Conservation (phyloP, 306 rosid genomes). For the Castanea mollissima region DNA sequence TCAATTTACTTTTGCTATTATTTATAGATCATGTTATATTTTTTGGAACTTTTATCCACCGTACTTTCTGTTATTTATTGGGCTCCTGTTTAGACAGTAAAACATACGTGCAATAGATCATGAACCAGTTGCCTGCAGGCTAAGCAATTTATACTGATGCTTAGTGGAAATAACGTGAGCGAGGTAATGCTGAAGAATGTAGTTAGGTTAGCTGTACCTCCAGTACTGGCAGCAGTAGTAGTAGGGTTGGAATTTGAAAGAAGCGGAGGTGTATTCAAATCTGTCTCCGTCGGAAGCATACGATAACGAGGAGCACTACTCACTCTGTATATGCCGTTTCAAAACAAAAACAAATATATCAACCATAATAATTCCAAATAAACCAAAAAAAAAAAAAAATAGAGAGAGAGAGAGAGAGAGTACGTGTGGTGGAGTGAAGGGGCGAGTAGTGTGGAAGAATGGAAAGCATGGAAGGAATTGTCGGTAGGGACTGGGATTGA, state of each 20-base stretch:
- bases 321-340: constrained; percentile 31
- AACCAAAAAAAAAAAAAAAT: neutral
- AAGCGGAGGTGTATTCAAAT: constrained; percentile 76
- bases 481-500: constrained; percentile 95
- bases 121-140: too few species aligned
- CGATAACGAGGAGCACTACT: constrained; percentile 83
- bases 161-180: too few species aligned
- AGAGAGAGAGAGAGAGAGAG: neutral
- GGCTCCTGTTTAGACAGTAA: too few species aligned
- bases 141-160: too few species aligned
- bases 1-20: too few species aligned
- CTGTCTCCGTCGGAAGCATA: constrained; percentile 88
- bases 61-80: too few species aligned
- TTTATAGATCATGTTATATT: rapidly evolving
- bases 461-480: constrained; percentile 68
- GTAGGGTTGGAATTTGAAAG: constrained; percentile 27
- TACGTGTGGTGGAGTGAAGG: constrained; percentile 62
- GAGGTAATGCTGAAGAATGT: too few species aligned
- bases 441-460: constrained; percentile 74
- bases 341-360: neutral
- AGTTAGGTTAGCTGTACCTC: constrained; percentile 32
- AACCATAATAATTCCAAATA: neutral
- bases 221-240: constrained; percentile 3
- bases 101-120: too few species aligned
- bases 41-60: too few species aligned